phyloP scores from a whole-genome alignment of 257 asterid species.

The Thymus quinquecostatus region DNA sequence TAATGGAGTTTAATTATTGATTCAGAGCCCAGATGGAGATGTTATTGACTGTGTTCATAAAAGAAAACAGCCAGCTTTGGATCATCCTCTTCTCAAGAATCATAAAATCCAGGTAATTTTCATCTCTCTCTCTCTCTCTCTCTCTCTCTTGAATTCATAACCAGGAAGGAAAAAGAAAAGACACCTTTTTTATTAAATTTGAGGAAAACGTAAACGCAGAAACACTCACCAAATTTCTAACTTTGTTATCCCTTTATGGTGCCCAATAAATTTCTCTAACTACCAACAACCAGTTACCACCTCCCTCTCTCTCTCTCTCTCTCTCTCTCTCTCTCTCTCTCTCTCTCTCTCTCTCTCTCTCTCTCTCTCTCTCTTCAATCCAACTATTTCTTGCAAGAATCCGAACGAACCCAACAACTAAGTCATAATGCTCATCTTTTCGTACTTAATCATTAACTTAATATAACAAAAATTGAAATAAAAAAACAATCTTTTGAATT shows the following conservation, averaged over 20 bases:
- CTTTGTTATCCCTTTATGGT: conserved; percentile 16
- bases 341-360: conserved; percentile 16
- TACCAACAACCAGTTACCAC: conserved; percentile 44
- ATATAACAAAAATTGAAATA: neutral
- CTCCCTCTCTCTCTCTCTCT: conserved; percentile 1
- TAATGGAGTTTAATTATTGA: neutral
- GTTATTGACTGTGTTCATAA: conserved; percentile 93
- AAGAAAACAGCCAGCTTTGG: conserved; percentile 88
- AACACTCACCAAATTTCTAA: conserved; percentile 22
- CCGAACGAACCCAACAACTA: conserved; percentile 12
- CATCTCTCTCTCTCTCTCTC: neutral
- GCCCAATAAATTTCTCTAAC: conserved; percentile 40
- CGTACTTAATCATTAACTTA: neutral
- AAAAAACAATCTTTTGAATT: no score
- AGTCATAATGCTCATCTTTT: neutral
- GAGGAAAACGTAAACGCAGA: conserved; percentile 44
- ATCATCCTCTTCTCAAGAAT: conserved; percentile 90
- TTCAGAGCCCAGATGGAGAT: conserved; percentile 99
- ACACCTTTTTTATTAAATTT: conserved; percentile 32
- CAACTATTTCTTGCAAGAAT: conserved; percentile 1
- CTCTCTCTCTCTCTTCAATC: neutral
- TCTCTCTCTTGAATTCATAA: neutral
- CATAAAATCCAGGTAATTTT: conserved; percentile 89
- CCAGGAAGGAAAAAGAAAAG: neutral
- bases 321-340: conserved; percentile 9